Evolutionary conservation across 2,329 filamentous ascomycete species (phyloP), one percentile per base, ranked within the genome.

Genomic region (Ophiostoma triangulosporum): DNA sequence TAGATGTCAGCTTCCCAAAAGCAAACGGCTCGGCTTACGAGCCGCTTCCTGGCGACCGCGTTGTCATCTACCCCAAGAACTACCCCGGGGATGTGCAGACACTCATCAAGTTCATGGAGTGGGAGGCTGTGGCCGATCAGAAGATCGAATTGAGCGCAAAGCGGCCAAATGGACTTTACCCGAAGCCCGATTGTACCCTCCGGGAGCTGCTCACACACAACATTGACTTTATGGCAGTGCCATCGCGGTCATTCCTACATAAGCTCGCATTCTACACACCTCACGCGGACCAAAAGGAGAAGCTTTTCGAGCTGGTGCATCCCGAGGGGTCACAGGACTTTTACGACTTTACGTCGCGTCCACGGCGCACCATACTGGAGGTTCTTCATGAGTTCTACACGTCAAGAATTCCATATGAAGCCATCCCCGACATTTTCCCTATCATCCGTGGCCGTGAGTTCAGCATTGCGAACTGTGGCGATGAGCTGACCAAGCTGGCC

Each of bases 331-430:
- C 91, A 6, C 89, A 97, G 61, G 93, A 98, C 61, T 83, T 95
- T 54, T 97, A 88, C 70, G 91, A 98, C 68, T 98, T 98, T 64
- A 93, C 93, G 1, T 90, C 90, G 0, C 82, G 93, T 8, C 87
- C 91, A 0, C 83, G 89, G 32, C 83, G 93, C 32, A 94, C 86
- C 55, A 95, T 97, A 54, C 72, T 98, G 6, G 93, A 98, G 68
- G 84, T 95, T 3, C 76, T 98, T 27, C 83, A 91, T 54, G 93
- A 98, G 61, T 98, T 98, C 62, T 78, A 85, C 40, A 84, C 80
- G 0, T 84, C 97, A 53, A 83, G 83, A 57, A 80, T 98, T 2
- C 90, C 93, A 0, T 86, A 83, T 68, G 73, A 84, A 53, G 80
- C 83, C 49, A 74, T 84, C 1, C 74, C 86, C 9, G 80, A 83